Conservation (phyloP, 768 basidiomycete genomes). For the Macrocybe gigantea region DNA sequence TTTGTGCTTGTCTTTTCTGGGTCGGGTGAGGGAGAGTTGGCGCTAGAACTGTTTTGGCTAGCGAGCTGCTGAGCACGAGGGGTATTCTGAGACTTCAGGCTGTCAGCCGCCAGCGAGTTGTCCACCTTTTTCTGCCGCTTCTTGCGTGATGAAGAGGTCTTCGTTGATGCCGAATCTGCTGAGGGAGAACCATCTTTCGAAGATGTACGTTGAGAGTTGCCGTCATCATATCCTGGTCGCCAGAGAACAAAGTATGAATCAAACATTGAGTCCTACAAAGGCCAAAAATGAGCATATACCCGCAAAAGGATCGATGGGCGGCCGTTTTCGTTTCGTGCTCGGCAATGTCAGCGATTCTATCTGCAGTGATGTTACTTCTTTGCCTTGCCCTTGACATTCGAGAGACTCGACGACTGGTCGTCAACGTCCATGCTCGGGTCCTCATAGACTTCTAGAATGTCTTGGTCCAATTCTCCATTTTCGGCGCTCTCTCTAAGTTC, state of each 20-base stretch:
- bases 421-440: slow-evolving; percentile 13
- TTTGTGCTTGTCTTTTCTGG: slow-evolving; percentile 18
- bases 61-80: too few species aligned
- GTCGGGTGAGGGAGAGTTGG: slow-evolving; percentile 3
- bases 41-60: not conserved
- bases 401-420: slow-evolving; percentile 3
- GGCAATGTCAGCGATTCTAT: slow-evolving; percentile 6
- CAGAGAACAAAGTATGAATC: too few species aligned
- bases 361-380: slow-evolving; percentile 12
- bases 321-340: slow-evolving; percentile 42
- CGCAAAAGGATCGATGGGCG: slow-evolving; percentile 59
- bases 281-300: slow-evolving; percentile 29
- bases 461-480: slow-evolving; percentile 36
- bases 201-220: slow-evolving; percentile 4
- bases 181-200: not conserved
- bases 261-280: not conserved
- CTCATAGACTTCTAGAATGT: slow-evolving; percentile 32
- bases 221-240: slow-evolving; percentile 30
- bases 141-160: not conserved
- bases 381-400: slow-evolving; percentile 31
- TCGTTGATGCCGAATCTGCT: not conserved
- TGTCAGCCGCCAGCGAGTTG: too few species aligned
- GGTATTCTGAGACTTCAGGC: too few species aligned
- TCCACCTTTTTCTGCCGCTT: too few species aligned
- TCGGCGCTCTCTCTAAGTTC: slow-evolving; percentile 37